phyloP scores from a whole-genome alignment of 768 basidiomycete species.

The Clitopilus hobsonii region DNA sequence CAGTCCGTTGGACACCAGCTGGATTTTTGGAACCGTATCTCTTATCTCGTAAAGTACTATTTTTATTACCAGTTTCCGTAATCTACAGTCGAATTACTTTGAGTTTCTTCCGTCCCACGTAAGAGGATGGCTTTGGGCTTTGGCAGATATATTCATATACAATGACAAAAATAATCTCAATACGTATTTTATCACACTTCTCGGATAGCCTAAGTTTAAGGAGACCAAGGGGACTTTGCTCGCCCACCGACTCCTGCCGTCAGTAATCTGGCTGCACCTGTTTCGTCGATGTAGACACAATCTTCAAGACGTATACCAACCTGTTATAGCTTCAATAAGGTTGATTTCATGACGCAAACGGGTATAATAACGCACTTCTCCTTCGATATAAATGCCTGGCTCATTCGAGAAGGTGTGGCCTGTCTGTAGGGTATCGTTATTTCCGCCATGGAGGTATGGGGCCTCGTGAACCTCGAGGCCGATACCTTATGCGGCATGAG shows the following conservation, averaged over 20 bases:
- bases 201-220: too few species aligned
- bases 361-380: constrained; percentile 47
- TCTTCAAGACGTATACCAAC: constrained; percentile 82
- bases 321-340: constrained; percentile 23
- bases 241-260: constrained; percentile 64
- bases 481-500: constrained; percentile 49
- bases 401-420: constrained; percentile 84
- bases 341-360: too few species aligned
- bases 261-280: constrained; percentile 52
- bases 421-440: constrained; percentile 44
- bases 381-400: constrained; percentile 73
- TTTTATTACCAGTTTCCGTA: background rate
- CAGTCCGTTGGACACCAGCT: background rate
- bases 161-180: background rate
- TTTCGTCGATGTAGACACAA: constrained; percentile 63
- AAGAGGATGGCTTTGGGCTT: background rate
- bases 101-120: background rate
- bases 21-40: background rate
- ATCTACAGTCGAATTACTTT: background rate
- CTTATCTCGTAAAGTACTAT: background rate
- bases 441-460: constrained; percentile 76
- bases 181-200: too few species aligned
- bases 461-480: constrained; percentile 81
- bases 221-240: constrained; percentile 38
- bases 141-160: background rate